Evolutionary conservation across 2,329 filamentous ascomycete species (phyloP), one percentile per base, ranked within the genome.

Genomic region (Zalaria sp.): DNA sequence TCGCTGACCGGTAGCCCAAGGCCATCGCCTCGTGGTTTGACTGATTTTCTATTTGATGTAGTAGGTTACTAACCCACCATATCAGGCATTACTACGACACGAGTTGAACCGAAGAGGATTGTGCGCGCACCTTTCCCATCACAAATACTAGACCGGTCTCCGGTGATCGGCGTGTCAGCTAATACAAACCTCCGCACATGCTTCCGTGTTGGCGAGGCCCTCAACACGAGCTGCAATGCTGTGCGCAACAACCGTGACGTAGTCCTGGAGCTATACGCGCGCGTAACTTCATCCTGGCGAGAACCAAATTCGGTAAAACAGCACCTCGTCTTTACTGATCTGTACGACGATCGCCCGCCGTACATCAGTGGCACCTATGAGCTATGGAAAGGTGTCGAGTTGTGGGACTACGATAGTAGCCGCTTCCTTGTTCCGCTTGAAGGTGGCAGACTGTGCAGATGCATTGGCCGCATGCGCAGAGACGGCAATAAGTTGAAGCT

Each of bases 151-250:
- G 70, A 76, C 50, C 65, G 71, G 29, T 75, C 73, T 25, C 66
- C 66, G 3, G 62, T 80, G 4, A 59, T 68, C 9, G 74, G 75
- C 5, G 50, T 76, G 2, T 69, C 69, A 0, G 60, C 68, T 2
- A 54, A 59, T 6, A 59, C 53, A 0, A 44, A 70, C 5, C 59
- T 79, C 8, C 68, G 73, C 7, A 76, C 72, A 0, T 82, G 77
- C 52, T 83, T 83, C 49, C 69, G 77, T 26, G 65, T 81, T 25
- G 73, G 72, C 3, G 76, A 82, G 51, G 69, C 80, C 43, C 54
- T 75, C 38, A 70, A 67, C 38, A 64, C 65, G 37, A 69, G 69
- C 31, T 59, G 56, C 39, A 63, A 63, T 40, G 63, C 64, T 8
- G 57, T 58, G 3, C 60, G 76, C 37, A 62, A 62, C 10, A 65